Conservation (phyloP, 2,329 filamentous ascomycete species). For the Kalmusia sp. region DNA sequence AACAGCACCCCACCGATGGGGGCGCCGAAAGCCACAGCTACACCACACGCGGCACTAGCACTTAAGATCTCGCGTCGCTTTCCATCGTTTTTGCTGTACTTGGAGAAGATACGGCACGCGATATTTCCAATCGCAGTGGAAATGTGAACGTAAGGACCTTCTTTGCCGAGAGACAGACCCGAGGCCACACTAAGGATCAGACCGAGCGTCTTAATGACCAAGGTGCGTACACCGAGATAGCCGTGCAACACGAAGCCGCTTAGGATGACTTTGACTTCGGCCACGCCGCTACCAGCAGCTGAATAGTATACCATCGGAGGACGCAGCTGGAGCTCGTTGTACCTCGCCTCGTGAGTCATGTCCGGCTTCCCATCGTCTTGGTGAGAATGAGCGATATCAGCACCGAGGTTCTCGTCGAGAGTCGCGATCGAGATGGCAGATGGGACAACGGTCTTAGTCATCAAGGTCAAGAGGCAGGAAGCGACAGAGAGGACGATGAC, state of each 20-base stretch:
- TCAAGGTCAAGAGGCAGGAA: constrained; percentile 81
- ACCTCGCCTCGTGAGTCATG: constrained; percentile 50
- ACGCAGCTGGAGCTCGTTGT: constrained; percentile 47
- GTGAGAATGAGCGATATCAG: constrained; percentile 54
- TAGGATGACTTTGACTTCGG: constrained; percentile 96
- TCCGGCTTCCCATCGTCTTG: constrained; percentile 52
- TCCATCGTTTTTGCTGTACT: constrained; percentile 92
- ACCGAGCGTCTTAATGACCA: constrained; percentile 83
- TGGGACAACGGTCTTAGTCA: constrained; percentile 92
- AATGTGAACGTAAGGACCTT: constrained; percentile 97
- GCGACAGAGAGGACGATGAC: constrained; percentile 73
- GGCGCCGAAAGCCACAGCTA: constrained; percentile 92
- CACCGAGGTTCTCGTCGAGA: constrained; percentile 89
- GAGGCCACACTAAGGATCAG: constrained; percentile 90
- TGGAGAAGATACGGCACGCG: constrained; percentile 87
- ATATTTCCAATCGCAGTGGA: constrained; percentile 96
- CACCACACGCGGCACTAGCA: constrained; percentile 87
- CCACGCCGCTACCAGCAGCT: constrained; percentile 93
- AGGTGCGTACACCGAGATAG: constrained; percentile 86
- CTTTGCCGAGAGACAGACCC: constrained; percentile 91
- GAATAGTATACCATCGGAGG: constrained; percentile 93
- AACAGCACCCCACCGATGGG: constrained; percentile 91
- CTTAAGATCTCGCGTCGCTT: constrained; percentile 95
- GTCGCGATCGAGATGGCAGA: constrained; percentile 87
- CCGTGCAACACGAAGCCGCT: constrained; percentile 97